phyloP scores from a whole-genome alignment of 2,329 filamentous ascomycete species.

The Ceratocystis ficicola region DNA sequence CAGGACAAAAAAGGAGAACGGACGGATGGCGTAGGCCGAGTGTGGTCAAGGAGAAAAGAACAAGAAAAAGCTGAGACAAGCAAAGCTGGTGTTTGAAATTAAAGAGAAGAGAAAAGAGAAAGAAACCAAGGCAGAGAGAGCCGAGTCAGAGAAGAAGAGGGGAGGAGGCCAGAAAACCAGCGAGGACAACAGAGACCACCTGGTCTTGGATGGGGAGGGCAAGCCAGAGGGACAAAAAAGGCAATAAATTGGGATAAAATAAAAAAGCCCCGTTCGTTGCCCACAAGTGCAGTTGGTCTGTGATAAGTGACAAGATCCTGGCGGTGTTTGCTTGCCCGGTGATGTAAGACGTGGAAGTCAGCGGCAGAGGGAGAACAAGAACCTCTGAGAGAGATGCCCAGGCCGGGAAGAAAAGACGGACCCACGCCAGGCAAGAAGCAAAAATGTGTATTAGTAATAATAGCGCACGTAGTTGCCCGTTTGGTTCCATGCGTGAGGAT shows the following conservation, averaged over 20 bases:
- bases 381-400: not conserved
- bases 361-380: not conserved
- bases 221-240: not conserved
- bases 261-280: not conserved
- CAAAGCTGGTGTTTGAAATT: not conserved
- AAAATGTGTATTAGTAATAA: not conserved
- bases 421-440: not conserved
- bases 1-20: not conserved
- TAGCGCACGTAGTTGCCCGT: too few species aligned
- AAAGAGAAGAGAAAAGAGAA: not conserved
- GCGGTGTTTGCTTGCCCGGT: not conserved
- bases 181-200: not conserved
- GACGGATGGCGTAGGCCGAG: slow-evolving; percentile 1
- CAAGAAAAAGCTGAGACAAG: not conserved
- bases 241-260: not conserved
- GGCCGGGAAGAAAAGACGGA: too few species aligned
- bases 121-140: not conserved
- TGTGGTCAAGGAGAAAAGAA: slow-evolving; percentile 5
- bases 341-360: not conserved
- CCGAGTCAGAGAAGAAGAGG: not conserved
- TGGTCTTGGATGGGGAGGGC: too few species aligned
- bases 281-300: not conserved
- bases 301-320: not conserved
- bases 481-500: too few species aligned
- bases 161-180: not conserved